phyloP scores from a whole-genome alignment of 352 stramenopile genomes.

The Phytophthora citrophthora region DNA sequence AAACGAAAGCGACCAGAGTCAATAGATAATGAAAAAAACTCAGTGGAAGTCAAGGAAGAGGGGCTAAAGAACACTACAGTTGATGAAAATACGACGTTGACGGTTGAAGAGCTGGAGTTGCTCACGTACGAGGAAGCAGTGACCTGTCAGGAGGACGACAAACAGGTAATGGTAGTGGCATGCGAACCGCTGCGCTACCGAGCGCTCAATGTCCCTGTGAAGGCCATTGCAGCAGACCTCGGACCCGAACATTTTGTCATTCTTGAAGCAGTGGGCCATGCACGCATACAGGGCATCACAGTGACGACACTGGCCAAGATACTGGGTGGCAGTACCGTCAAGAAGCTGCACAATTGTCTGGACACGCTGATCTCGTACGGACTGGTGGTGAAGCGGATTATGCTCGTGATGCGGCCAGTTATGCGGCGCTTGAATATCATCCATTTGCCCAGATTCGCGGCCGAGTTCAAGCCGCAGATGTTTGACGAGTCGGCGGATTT shows the following conservation, averaged over 20 bases:
- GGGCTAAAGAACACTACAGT: constrained; percentile 2
- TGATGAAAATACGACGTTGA: constrained; percentile 1
- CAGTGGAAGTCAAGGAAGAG: constrained; percentile 31
- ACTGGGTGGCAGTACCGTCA: constrained; percentile 54
- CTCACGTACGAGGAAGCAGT: constrained; percentile 31
- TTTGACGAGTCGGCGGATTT: constrained; percentile 77
- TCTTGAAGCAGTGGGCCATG: constrained; percentile 61
- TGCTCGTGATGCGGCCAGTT: constrained; percentile 66
- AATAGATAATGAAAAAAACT: constrained; percentile 1
- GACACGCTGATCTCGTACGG: constrained; percentile 83
- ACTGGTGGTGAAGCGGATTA: constrained; percentile 83
- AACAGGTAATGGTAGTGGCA: constrained; percentile 50
- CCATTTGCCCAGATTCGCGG: constrained; percentile 75
- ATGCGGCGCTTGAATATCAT: constrained; percentile 84
- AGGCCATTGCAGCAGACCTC: constrained; percentile 70
- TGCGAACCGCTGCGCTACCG: constrained; percentile 70
- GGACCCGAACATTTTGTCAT: constrained; percentile 62
- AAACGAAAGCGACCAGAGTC: constrained; percentile 59
- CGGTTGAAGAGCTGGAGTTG: constrained; percentile 18
- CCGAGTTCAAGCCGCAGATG: constrained; percentile 66
- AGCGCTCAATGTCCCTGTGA: constrained; percentile 72
- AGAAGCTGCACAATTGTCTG: constrained; percentile 77
- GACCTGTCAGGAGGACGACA: constrained; percentile 6
- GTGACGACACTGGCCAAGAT: constrained; percentile 51
- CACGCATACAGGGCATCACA: constrained; percentile 59